A percentile compares a stretch with the other conserved stretches of the same genome.
Conservation (phyloP, 495 filamentous ascomycete species). For the Penicillium paradoxum region DNA sequence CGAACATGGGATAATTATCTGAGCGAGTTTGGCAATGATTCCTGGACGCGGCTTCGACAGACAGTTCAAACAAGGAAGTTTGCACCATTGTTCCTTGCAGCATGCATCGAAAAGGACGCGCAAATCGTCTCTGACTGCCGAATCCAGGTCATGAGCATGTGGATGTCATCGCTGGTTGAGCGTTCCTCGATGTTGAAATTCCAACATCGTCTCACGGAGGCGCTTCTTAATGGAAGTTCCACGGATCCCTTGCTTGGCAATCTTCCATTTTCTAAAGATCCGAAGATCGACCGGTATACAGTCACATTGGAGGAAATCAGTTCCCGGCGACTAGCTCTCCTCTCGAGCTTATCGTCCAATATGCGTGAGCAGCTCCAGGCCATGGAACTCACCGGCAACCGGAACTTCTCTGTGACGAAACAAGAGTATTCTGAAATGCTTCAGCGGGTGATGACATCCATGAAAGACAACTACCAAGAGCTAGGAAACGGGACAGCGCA, state of each 20-base stretch:
- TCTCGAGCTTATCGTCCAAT: conserved; percentile 60
- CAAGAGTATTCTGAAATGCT: conserved; percentile 54
- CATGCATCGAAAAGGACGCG: conserved; percentile 47
- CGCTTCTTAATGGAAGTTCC: conserved; percentile 47
- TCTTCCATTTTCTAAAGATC: conserved; percentile 53
- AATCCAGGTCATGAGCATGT: conserved; percentile 48
- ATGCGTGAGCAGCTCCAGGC: conserved; percentile 54
- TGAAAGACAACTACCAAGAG: conserved; percentile 66
- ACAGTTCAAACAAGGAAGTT: conserved; percentile 63
- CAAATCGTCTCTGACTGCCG: conserved; percentile 42
- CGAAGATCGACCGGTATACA: conserved; percentile 33
- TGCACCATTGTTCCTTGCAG: conserved; percentile 56
- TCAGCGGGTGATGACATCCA: conserved; percentile 55
- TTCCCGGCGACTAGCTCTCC: conserved; percentile 52
- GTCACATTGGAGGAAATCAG: conserved; percentile 53
- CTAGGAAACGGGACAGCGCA: conserved; percentile 37
- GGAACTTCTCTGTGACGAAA: conserved; percentile 33
- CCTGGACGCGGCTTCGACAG: conserved; percentile 57
- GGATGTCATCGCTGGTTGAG: conserved; percentile 60
- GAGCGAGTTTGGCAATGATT: conserved; percentile 48
- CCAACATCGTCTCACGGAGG: conserved; percentile 57
- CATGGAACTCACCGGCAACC: conserved; percentile 24
- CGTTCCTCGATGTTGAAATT: conserved; percentile 61
- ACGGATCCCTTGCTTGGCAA: conserved; percentile 53
- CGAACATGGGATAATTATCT: conserved; percentile 57